phyloP scores from a whole-genome alignment of 2,329 filamentous ascomycete genomes.

The Pseudocercospora crystallina region DNA sequence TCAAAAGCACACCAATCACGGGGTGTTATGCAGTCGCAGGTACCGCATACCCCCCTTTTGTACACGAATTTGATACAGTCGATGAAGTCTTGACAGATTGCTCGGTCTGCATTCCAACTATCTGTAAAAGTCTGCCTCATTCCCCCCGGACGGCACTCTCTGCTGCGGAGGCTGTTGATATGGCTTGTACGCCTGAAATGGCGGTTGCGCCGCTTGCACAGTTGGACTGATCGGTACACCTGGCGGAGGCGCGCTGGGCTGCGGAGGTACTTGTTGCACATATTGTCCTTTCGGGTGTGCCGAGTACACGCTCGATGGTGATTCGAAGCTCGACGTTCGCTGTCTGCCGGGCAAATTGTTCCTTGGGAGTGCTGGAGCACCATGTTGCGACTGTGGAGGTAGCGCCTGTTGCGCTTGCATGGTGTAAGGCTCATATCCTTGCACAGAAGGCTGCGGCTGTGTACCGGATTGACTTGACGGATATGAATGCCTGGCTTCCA shows the following conservation, averaged over 20 bases:
- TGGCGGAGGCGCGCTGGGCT: slow-evolving; percentile 35
- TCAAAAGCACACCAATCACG: too few relatives aligned
- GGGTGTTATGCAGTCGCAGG: too few relatives aligned
- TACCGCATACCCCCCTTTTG: too few relatives aligned
- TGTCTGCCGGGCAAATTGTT: slow-evolving; percentile 28
- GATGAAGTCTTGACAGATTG: too few relatives aligned
- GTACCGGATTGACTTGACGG: slow-evolving; percentile 29
- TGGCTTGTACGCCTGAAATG: slow-evolving; percentile 36
- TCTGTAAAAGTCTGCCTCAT: slow-evolving; percentile 36
- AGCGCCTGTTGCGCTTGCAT: slow-evolving; percentile 20
- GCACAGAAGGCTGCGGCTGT: slow-evolving; percentile 26
- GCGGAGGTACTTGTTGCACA: slow-evolving; percentile 21
- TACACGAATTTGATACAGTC: too few relatives aligned
- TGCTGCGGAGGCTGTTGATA: slow-evolving; percentile 24
- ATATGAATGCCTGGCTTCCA: slow-evolving; percentile 46
- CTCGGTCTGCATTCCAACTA: slow-evolving; percentile 12
- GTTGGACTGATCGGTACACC: slow-evolving; percentile 23
- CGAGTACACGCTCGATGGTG: slow-evolving; percentile 30
- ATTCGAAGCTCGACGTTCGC: slow-evolving; percentile 32
- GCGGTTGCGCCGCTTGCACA: slow-evolving; percentile 14
- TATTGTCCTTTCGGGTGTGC: slow-evolving; percentile 23
- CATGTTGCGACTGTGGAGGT: slow-evolving; percentile 18
- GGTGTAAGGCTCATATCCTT: slow-evolving; percentile 25
- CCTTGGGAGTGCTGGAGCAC: slow-evolving; percentile 11
- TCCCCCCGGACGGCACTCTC: slow-evolving; percentile 18